Base-by-base conservation (phyloP, 2,329 filamentous ascomycete species). In the Fusarium sp. region DNA sequence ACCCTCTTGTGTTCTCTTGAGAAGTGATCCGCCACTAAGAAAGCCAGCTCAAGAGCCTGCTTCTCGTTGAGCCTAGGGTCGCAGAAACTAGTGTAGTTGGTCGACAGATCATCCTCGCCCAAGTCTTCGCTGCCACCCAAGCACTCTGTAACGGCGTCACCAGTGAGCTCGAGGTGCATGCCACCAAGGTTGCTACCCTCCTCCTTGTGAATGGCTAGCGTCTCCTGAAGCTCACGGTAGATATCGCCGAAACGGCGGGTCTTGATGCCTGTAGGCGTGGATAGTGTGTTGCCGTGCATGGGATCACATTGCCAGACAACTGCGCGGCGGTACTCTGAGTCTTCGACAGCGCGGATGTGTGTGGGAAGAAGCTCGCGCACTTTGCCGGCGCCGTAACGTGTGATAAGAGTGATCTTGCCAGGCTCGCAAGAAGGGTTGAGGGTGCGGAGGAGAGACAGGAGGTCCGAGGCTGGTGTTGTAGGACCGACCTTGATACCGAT, bases 251-350 rank as follows among this genome's bases (percentile, higher is more conserved):
- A 99, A 58, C 92, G 91, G 18, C 96, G 89, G 3, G 96, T 99
- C 85, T 99, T 99, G 82, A 98, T 89, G 27, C 94, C 94, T 0
- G 87, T 84, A 0, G 88, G 86, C 0, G 93, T 95, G 22, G 88
- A 86, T 45, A 86, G 83, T 40, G 89, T 91, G 81, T 92, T 92
- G 68, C 96, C 96, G 82, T 99, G 96, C 96, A 99, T 99, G 24
- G 96, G 96, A 81, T 99, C 96, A 82, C 95, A 98, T 83, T 98
- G 96, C 95, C 95, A 98, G 74, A 98, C 93, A 6, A 97, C 94
- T 24, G 81, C 82, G 53, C 84, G 80, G 48, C 80, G 80, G 80
- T 89, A 90, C 80, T 90, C 94, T 61, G 92, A 94, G 74, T 86
- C 86, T 79, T 96, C 92, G 27, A 99, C 95, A 40, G 93, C 94